Conservation (phyloP, 768 basidiomycete species). For the Suillus brevipes region DNA sequence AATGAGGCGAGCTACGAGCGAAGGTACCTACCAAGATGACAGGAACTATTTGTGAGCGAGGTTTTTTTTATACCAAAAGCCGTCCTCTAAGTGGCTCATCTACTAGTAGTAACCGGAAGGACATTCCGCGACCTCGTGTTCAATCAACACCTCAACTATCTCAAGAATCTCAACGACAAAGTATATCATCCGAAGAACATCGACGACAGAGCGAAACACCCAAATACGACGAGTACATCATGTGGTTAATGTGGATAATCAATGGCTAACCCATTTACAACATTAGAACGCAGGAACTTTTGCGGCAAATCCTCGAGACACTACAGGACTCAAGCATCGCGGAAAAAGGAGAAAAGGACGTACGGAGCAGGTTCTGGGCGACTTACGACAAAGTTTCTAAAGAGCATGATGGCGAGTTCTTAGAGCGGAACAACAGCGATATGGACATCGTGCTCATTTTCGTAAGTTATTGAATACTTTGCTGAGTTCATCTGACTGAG, state of each 20-base stretch:
- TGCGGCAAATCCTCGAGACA: constrained; percentile 1
- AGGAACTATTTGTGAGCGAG: background rate
- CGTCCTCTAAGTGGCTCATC: background rate
- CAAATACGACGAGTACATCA: background rate
- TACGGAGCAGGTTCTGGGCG: constrained; percentile 15
- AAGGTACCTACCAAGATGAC: background rate
- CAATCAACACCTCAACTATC: background rate
- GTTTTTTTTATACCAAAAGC: background rate
- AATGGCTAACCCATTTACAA: background rate
- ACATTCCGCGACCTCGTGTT: background rate
- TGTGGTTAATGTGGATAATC: background rate
- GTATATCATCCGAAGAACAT: background rate
- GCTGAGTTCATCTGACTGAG: background rate
- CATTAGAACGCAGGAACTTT: background rate
- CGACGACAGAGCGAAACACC: background rate
- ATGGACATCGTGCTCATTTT: constrained; percentile 25
- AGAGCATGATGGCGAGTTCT: constrained; percentile 19
- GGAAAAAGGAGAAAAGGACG: constrained; percentile 3
- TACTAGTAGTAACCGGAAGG: background rate
- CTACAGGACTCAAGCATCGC: constrained; percentile 1
- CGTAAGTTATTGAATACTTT: constrained; percentile 12
- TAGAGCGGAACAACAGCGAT: constrained; percentile 19
- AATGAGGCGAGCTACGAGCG: background rate
- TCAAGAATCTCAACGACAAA: background rate
- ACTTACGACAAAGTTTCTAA: constrained; percentile 16